These are phyloP conservation scores for Arxiozyma slooffiae DNA, from an alignment of 1,139 yeast species.

Conservation along the genomic window DNA sequence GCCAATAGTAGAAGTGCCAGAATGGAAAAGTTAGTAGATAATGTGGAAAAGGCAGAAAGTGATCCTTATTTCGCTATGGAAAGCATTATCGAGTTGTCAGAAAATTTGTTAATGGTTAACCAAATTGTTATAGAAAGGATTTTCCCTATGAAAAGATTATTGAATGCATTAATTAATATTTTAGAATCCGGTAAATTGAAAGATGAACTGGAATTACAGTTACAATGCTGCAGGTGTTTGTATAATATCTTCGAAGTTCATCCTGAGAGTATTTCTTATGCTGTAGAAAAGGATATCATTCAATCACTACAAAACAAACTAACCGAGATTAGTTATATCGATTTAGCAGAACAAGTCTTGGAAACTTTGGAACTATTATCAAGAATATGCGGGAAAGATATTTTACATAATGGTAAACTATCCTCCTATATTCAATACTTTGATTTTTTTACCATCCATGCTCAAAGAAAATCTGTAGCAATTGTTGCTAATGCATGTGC, in stretches of 20 bases:
- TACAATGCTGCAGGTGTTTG: conserved; percentile 77
- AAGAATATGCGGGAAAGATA: conserved; percentile 41
- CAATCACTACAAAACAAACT: conserved; percentile 58
- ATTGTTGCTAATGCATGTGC: conserved; percentile 72
- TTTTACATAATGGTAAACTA: conserved; percentile 53
- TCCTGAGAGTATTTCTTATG: conserved; percentile 53
- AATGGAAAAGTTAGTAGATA: conserved; percentile 19
- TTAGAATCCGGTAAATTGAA: conserved; percentile 49
- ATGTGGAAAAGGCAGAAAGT: conserved; percentile 28
- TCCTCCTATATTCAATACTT: conserved; percentile 61
- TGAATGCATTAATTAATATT: conserved; percentile 48
- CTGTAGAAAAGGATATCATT: conserved; percentile 59
- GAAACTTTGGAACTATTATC: conserved; percentile 67
- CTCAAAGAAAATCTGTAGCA: conserved; percentile 72
- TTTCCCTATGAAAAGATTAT: conserved; percentile 52
- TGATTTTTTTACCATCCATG: conserved; percentile 83
- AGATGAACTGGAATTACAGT: conserved; percentile 67
- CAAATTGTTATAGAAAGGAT: conserved; percentile 51
- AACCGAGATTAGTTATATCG: conserved; percentile 72
- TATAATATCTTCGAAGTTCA: conserved; percentile 74
- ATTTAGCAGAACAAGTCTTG: conserved; percentile 84
- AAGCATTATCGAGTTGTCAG: conserved; percentile 54
- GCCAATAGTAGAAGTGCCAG: conserved; percentile 13
- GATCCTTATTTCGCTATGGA: conserved; percentile 46
- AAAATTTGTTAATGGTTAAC: conserved; percentile 58